Base-by-base conservation (phyloP, 1,139 yeast species). In the Sugiyamaella neomexicana region DNA sequence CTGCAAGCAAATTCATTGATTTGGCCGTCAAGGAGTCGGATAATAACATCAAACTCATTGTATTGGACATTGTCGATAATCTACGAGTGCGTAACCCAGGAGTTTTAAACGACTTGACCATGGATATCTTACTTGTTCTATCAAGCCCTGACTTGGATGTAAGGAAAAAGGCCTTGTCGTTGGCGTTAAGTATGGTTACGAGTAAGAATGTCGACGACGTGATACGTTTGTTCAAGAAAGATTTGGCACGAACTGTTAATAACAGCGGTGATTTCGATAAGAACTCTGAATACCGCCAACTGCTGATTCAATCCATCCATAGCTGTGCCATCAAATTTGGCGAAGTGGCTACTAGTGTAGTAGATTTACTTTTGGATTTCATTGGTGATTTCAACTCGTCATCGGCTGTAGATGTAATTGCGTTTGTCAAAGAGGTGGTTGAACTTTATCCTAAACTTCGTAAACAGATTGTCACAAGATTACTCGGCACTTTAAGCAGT, bases 201-300 rank as follows among this genome's bases (percentile, higher is more conserved):
- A 81, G 86, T 63, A 87, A 96, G 76, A 93, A 91, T 65, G 97
- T 91, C 46, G 97, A 91, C 66, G 97, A 90, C 67, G 96, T 93
- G 39, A 88, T 93, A 60, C 88, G 89, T 68, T 80, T 91, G 61
- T 81, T 95, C 72, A 93, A 89, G 75, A 93, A 89, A 69, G 99
- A 95, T 72, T 80, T 95, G 57, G 39, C 45, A 7, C 82, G 82
- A 64, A 84, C 97, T 2, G 75, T 83, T 43, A 76, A 79, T 47
- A 80, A 86, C 43, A 44, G 40, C 17, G 40, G 48, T 17, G 85
- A 83, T 55, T 68, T 68, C 58, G 97, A 91, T 62, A 86, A 86
- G 71, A 79, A 85, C 58, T 75, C 85, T 48, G 97, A 90, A 66
- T 95, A 95, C 71, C 83, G 98, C 70, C 96, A 89, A 71, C 72